Evolutionary conservation across 257 asterid species (phyloP), one percentile per base, ranked within the genome.

Genomic region (Scutellaria minor): DNA sequence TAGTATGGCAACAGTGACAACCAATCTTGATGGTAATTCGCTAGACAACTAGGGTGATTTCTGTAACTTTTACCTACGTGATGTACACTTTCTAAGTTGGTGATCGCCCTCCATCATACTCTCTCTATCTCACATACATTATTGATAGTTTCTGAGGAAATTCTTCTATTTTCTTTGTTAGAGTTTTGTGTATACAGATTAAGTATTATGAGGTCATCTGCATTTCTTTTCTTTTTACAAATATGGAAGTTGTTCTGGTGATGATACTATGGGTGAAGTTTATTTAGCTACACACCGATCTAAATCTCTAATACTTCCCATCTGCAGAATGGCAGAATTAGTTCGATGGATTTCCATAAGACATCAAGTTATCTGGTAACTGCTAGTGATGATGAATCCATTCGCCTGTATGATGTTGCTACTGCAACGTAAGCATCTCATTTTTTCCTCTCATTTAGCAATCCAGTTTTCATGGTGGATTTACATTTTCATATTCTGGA

Each of bases 311-410:
- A 48, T 58, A 50, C 40, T 81, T 81, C 45, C 65, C 71, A 56
- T 61, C 37, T 78, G 84, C 92, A 94, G 98, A 95, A 84, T 80
- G 95, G 98, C 59, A 85, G 98, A 79, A 95, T 95, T 64, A 95
- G 97, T 85, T 95, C 99, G 20, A 90, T 90, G 99, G 99, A 95
- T 84, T 95, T 90, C 75, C 98, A 92, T 50, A 92, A 84, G 83
- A 83, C 94, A 37, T 86, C 96, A 71, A 86, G 71, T 85, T 88
- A 80, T 82, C 78, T 95, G 86, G 98, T 95, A 41, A 95, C 98
- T 51, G 98, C 99, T 56, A 89, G 99, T 76, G 98, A 90, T 75
- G 98, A 90, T 77, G 99, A 95, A 79, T 92, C 97, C 46, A 90
- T 95, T 61, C 95, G 98, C 73, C 85, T 95, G 52, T 95, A 95